phyloP scores from a whole-genome alignment of 1,284 basidiomycete genomes.

The Moesziomyces aphidis region DNA sequence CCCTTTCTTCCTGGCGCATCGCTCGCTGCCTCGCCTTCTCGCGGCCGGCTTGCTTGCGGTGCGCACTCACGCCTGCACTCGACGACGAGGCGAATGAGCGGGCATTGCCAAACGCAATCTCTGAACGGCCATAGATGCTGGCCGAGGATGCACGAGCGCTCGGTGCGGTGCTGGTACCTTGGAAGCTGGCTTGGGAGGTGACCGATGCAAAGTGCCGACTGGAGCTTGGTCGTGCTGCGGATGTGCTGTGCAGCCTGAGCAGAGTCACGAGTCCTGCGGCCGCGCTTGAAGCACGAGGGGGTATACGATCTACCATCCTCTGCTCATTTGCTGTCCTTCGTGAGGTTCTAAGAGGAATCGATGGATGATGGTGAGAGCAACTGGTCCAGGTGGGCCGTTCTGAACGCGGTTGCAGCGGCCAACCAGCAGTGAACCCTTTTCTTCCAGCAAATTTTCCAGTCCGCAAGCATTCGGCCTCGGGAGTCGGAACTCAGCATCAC shows the following conservation, averaged over 20 bases:
- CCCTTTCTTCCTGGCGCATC: constrained; percentile 17
- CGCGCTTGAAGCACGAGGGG: constrained; percentile 8
- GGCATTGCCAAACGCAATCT: not conserved
- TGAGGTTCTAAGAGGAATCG: not conserved
- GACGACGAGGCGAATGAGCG: constrained; percentile 15
- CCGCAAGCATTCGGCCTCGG: constrained; percentile 1
- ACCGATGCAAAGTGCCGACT: constrained; percentile 11
- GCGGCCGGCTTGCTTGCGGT: constrained; percentile 41
- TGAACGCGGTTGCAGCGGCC: not conserved
- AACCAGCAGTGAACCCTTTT: constrained; percentile 8
- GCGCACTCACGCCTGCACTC: constrained; percentile 15
- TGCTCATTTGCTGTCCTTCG: not conserved
- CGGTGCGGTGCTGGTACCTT: not conserved
- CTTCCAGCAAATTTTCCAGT: constrained; percentile 28
- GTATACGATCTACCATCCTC: constrained; percentile 29
- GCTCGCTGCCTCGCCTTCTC: constrained; percentile 35
- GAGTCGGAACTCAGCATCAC: constrained; percentile 16
- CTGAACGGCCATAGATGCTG: not conserved
- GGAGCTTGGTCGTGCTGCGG: not conserved
- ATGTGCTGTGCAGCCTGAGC: constrained; percentile 1
- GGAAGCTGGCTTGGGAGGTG: constrained; percentile 7
- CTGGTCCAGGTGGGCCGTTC: not conserved
- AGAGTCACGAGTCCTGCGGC: constrained; percentile 8
- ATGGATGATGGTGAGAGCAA: not conserved
- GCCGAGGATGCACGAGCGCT: too few relatives aligned